phyloP scores from a whole-genome alignment of 1,139 yeast species.

The Candida glucosophila region DNA sequence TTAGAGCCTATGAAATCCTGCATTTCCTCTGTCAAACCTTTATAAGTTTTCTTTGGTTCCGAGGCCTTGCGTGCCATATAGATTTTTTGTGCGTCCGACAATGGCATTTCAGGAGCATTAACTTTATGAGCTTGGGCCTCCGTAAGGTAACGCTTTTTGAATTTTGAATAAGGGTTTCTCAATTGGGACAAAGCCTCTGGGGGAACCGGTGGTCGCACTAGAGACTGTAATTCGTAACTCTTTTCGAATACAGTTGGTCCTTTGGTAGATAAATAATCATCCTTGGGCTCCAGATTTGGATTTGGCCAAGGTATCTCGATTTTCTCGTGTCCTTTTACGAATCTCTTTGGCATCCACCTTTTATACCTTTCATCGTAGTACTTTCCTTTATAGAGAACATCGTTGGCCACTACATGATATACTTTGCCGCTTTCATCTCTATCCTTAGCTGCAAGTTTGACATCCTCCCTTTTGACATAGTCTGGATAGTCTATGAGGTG shows the following conservation, averaged over 20 bases:
- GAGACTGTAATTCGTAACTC: constrained; percentile 64
- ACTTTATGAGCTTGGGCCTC: constrained; percentile 55
- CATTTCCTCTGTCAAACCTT: constrained; percentile 56
- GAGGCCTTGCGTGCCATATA: constrained; percentile 50
- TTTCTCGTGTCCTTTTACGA: constrained; percentile 58
- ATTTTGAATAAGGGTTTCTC: constrained; percentile 62
- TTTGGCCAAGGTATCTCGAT: constrained; percentile 87
- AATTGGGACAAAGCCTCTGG: constrained; percentile 54
- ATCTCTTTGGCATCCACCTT: constrained; percentile 68
- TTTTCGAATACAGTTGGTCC: constrained; percentile 59
- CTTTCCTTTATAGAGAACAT: constrained; percentile 52
- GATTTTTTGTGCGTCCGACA: constrained; percentile 54
- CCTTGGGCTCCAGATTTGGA: constrained; percentile 53
- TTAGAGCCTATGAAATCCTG: constrained; percentile 61
- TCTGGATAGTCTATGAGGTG: constrained; percentile 64
- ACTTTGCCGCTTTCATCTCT: constrained; percentile 56
- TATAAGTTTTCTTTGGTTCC: constrained; percentile 37
- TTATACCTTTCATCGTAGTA: constrained; percentile 73
- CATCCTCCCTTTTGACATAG: constrained; percentile 36
- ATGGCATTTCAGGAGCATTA: constrained; percentile 73
- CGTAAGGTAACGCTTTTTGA: constrained; percentile 49
- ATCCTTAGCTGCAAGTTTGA: constrained; percentile 70
- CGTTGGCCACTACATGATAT: constrained; percentile 65
- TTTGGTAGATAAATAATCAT: constrained; percentile 51
- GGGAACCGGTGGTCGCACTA: constrained; percentile 66